Evolutionary conservation across 306 rosid genomes (phyloP).

Genomic region (Dalbergia cultrata): DNA sequence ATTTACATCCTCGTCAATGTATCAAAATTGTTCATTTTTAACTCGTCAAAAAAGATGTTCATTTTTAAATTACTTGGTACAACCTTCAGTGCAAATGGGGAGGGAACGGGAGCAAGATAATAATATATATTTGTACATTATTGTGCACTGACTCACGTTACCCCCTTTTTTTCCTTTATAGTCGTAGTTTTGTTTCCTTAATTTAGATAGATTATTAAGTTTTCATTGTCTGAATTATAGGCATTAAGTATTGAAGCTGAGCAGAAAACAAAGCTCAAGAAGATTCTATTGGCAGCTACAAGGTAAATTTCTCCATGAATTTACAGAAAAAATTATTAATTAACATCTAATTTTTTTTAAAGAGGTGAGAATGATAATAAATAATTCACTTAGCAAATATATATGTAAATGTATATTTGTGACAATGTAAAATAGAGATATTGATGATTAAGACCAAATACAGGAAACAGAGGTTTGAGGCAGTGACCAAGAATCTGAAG

Average conservation of each 20-base stretch:
- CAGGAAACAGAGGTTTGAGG: slow-evolving; percentile 81
- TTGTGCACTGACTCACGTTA: too few relatives aligned
- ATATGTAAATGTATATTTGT: background rate
- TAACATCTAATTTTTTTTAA: background rate
- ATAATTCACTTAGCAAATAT: background rate
- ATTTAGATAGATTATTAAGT: too few relatives aligned
- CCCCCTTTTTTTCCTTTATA: too few relatives aligned
- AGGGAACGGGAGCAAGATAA: too few relatives aligned
- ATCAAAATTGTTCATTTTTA: too few relatives aligned
- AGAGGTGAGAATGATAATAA: background rate
- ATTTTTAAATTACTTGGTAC: too few relatives aligned
- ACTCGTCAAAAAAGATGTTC: too few relatives aligned
- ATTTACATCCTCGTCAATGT: too few relatives aligned
- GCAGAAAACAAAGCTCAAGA: slow-evolving; percentile 61
- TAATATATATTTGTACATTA: too few relatives aligned
- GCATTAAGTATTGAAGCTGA: slow-evolving; percentile 60
- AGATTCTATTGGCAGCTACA: slow-evolving; percentile 69
- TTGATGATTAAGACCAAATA: background rate
- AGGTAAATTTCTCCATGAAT: slow-evolving; percentile 54
- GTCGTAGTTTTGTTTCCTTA: too few relatives aligned
- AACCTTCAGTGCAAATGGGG: too few relatives aligned
- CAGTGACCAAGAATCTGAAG: slow-evolving; percentile 63
- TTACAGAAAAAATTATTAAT: background rate
- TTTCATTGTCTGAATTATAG: slow-evolving; percentile 49
- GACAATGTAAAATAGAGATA: background rate